Base-by-base conservation (phyloP, 1,139 yeast species). In the Suhomyces anneliseae region DNA sequence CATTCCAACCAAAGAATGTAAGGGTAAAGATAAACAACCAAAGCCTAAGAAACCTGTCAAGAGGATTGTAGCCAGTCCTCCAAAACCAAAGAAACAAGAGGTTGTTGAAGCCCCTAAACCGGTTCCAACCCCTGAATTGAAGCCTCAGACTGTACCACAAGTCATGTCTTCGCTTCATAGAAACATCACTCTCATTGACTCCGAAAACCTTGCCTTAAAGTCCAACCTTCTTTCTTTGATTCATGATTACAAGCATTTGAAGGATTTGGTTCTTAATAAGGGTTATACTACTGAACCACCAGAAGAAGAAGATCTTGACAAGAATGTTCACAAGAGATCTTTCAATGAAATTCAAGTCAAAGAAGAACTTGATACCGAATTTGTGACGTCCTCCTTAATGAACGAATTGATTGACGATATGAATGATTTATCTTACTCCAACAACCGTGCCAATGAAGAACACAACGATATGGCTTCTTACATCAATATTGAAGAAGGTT, bases 231-330 rank as follows among this genome's bases (percentile, higher is more conserved):
- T 75, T 39, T 60, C 66, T 38, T 62, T 74, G 47, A 74, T 75
- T 34, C 70, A 74, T 46, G 79, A 74, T 49, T 75, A 74, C 57
- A 73, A 73, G 53, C 61, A 67, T 42, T 62, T 75, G 52, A 67
- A 69, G 49, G 62, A 61, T 40, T 58, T 64, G 52, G 76, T 74
- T 29, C 59, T 65, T 43, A 58, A 63, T 43, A 56, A 62, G 44
- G 56, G 58, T 36, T 38, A 50, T n/a, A 42, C 46, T 45, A 45
- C 46, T 11, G 47, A 43, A 14, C 12, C 40, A 2, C 31, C 43
- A 4, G 45, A 38, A 14, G 43, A 47, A 8, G 47, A 47, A 34
- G 49, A 51, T 19, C 38, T 44, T 42, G 51, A 40, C 43, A 41
- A 43, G 11, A 47, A 44, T 43, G 44, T 44, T 11, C 54, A 54